Evolutionary conservation across 306 rosid species (phyloP).

Genomic region (Psophocarpus tetragonolobus): DNA sequence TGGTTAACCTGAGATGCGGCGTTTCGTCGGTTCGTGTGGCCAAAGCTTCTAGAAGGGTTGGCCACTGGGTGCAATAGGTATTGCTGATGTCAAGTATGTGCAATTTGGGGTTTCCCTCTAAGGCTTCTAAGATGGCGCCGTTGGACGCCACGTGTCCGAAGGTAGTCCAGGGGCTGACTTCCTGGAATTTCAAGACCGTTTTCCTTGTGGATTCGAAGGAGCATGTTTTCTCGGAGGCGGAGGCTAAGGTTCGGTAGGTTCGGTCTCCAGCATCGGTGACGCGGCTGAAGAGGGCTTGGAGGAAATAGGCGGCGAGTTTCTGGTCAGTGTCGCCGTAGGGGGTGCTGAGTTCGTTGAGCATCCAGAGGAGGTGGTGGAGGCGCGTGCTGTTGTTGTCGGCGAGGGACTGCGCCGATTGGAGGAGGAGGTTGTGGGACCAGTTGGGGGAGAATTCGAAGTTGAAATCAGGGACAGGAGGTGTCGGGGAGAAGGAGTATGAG

Average conservation of each 20-base stretch:
- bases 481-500: constrained; percentile 47
- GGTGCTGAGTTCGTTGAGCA: constrained; percentile 81
- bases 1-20: constrained; percentile 69
- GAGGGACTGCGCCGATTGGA: constrained; percentile 69
- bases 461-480: constrained; percentile 42
- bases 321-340: constrained; percentile 84
- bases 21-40: constrained; percentile 79
- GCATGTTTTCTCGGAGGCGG: constrained; percentile 67
- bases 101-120: constrained; percentile 71
- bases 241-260: constrained; percentile 53
- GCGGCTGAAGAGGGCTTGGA: constrained; percentile 83
- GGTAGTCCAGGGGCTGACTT: constrained; percentile 93
- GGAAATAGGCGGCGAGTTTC: constrained; percentile 72
- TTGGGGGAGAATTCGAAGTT: constrained; percentile 62
- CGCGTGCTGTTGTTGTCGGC: constrained; percentile 60
- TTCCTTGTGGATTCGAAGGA: constrained; percentile 82
- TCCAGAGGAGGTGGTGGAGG: constrained; percentile 81
- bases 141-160: constrained; percentile 93
- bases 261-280: constrained; percentile 71
- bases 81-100: constrained; percentile 87
- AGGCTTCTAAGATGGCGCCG: constrained; percentile 82
- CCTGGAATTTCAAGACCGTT: constrained; percentile 75
- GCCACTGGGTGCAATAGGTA: constrained; percentile 96
- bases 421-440: constrained; percentile 71
- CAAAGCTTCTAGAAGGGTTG: constrained; percentile 75